Conservation (phyloP, 164 flowering plant genomes). For the Echeveria elegans region DNA sequence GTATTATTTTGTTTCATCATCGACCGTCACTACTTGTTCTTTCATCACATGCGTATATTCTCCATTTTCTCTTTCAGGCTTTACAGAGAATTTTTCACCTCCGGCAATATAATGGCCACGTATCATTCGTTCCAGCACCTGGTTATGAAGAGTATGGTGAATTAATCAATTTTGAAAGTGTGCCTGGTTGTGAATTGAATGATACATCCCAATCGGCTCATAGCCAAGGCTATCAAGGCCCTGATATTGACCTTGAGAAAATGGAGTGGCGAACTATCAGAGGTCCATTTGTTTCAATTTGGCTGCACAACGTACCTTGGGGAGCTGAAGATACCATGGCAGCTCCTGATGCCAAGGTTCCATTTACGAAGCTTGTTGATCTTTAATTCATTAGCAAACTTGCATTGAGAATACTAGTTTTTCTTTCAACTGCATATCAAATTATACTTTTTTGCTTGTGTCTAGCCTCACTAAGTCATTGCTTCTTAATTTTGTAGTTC, state of each 20-base stretch:
- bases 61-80: slow-evolving; percentile 32
- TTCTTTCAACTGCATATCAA: background rate
- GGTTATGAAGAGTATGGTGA: slow-evolving; percentile 74
- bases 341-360: slow-evolving; percentile 89
- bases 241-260: slow-evolving; percentile 27
- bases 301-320: slow-evolving; percentile 99
- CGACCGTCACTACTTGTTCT: background rate
- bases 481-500: slow-evolving; percentile 41
- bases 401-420: background rate
- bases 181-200: slow-evolving; percentile 20
- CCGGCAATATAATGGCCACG: slow-evolving; percentile 62
- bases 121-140: slow-evolving; percentile 87
- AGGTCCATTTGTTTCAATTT: slow-evolving; percentile 89
- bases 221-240: slow-evolving; percentile 49
- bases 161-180: slow-evolving; percentile 25
- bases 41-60: background rate
- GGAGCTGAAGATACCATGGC: slow-evolving; percentile 68
- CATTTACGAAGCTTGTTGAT: slow-evolving; percentile 9
- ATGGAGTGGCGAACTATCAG: slow-evolving; percentile 60
- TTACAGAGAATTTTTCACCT: slow-evolving; percentile 49
- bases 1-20: background rate
- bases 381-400: background rate
- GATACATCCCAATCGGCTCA: slow-evolving; percentile 14
- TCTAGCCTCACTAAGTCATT: background rate
- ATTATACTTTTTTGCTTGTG: background rate